These are phyloP conservation scores for Colletotrichum karsti DNA, from an alignment of 2,329 filamentous ascomycete genomes.

Conservation along the genomic window DNA sequence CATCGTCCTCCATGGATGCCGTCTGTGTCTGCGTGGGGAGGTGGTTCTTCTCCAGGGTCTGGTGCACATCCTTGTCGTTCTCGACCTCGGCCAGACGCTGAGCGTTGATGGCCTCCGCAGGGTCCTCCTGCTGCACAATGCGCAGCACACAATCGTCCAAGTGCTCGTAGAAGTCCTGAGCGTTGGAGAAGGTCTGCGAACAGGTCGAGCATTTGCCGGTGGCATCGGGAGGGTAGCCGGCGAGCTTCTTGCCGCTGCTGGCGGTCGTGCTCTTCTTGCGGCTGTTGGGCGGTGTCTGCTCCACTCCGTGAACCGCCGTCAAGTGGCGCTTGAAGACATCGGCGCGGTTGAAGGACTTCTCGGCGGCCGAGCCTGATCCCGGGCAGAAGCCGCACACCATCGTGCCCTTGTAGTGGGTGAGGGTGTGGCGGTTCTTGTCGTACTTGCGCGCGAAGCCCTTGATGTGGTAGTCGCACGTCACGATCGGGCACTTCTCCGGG, in stretches of 20 bases:
- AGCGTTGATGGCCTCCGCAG: conserved; percentile 74
- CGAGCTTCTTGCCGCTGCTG: conserved; percentile 69
- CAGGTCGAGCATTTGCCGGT: conserved; percentile 97
- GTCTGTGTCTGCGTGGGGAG: conserved; percentile 56
- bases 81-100: conserved; percentile 72
- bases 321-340: conserved; percentile 96
- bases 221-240: conserved; percentile 77
- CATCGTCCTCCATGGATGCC: conserved; percentile 41
- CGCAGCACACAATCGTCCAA: conserved; percentile 80
- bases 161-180: conserved; percentile 99
- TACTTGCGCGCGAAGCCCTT: conserved; percentile 97
- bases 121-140: conserved; percentile 77
- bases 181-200: conserved; percentile 87
- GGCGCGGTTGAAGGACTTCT: conserved; percentile 95
- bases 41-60: conserved; percentile 72
- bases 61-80: conserved; percentile 68
- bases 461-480: conserved; percentile 88
- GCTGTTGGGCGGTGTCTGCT: conserved; percentile 92
- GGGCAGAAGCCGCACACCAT: conserved; percentile 98
- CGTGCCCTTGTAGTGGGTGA: conserved; percentile 96
- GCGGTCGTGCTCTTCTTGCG: conserved; percentile 70
- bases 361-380: conserved; percentile 84
- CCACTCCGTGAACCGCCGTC: conserved; percentile 89
- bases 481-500: conserved; percentile 93
- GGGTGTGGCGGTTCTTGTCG: conserved; percentile 92